Evolutionary conservation across 2,329 filamentous ascomycete genomes (phyloP), one percentile per base, ranked within the genome.

Genomic region (Catunica adiposa): DNA sequence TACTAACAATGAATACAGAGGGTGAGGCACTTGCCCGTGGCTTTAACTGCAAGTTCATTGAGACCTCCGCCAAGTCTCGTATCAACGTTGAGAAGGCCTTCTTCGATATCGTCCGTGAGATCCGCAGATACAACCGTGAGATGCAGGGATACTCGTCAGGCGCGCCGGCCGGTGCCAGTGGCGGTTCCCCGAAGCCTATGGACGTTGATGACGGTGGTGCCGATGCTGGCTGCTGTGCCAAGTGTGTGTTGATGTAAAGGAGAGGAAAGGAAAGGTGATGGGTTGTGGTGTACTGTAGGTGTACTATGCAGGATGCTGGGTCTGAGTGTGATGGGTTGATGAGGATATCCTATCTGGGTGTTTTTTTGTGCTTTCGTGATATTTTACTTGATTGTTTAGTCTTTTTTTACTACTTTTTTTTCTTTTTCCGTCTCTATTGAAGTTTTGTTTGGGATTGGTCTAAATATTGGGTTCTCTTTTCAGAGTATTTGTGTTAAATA

Each of bases 71-170:
- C 62, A 98, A 97, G 74, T 94, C 89, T 60, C 84, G 90, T 68
- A 94, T 92, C 75, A 96, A 97, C 67, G 92, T 98, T 65, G 92
- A 98, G 71, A 89, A 94, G 72, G 89, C 90, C 56, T 98, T 98
- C 73, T 97, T 90, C 78, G 89, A 97, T 68, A 89, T 97, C 63
- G 92, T 98, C 58, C 85, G 92, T 68, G 92, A 97, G 69, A 98
- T 98, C 66, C 82, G 92, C 71, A 85, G 88, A 71, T 97, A 94
- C 73, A 97, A 98, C 80, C 90, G 92, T 69, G 90, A 97, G 67
- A 94, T 96, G 83, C 89, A 89, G 59, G 87, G 86, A 59, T 87
- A 94, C 70, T 82, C 83, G 47, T 80, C 82, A 58, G 80, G 77
- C 60, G 84, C 83, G 63, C 50, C 50, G 15, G 81, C 82, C 62